A percentile compares a stretch with the other conserved stretches of the same genome.
Conservation (phyloP, 768 basidiomycete species). For the Amanita molliuscula region DNA sequence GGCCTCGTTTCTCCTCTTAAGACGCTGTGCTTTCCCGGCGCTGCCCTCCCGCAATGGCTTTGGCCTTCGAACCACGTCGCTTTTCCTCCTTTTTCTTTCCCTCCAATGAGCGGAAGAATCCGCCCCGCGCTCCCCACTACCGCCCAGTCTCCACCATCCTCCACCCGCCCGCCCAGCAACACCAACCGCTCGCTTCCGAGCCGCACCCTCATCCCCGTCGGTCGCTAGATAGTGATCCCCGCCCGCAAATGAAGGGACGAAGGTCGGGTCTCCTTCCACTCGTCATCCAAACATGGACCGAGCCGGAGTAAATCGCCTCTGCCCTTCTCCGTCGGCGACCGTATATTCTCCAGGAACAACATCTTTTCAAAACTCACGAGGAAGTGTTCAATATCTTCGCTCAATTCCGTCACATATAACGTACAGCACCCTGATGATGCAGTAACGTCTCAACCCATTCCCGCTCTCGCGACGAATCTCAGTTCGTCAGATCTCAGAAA, state of each 20-base stretch:
- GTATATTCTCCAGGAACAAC: not conserved
- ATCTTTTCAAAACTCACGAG: slow-evolving; percentile 16
- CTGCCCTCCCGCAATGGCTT: not conserved
- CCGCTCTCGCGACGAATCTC: not conserved
- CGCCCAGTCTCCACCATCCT: slow-evolving; percentile 28
- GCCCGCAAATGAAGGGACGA: not conserved
- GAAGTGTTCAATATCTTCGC: slow-evolving; percentile 27
- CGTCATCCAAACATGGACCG: slow-evolving; percentile 3
- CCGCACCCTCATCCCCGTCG: not conserved
- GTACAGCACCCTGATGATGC: slow-evolving; percentile 7
- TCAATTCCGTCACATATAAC: slow-evolving; percentile 13
- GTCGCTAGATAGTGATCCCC: not conserved
- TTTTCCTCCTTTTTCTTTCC: not conserved
- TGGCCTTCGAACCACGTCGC: not conserved
- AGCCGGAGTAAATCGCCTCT: slow-evolving; percentile 8
- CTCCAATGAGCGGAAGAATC: not conserved
- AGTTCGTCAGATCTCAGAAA: not conserved
- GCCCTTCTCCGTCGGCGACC: slow-evolving; percentile 5
- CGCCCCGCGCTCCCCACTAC: slow-evolving; percentile 22
- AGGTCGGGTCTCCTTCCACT: slow-evolving; percentile 9
- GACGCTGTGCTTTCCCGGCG: not conserved
- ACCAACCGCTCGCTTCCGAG: too few species aligned
- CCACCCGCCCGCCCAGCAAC: slow-evolving; percentile 7
- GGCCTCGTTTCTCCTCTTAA: not conserved
- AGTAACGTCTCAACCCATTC: slow-evolving; percentile 2